These are phyloP conservation scores for Saccharomyces hybrid DNA, from an alignment of 1,139 yeast species.

Conservation along the genomic window DNA sequence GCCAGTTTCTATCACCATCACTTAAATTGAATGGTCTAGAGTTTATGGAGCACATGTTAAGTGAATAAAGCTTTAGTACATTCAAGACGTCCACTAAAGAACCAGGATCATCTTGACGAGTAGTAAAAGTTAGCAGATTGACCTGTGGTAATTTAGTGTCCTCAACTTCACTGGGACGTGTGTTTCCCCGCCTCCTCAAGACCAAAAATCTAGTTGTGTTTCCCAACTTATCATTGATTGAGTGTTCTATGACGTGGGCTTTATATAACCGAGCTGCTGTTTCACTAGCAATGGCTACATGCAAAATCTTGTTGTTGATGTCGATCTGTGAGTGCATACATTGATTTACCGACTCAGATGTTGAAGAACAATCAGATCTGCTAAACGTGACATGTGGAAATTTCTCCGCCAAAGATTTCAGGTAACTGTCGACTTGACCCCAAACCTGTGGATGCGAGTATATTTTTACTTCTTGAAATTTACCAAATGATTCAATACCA, in stretches of 20 bases:
- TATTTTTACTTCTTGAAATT: conserved; percentile 44
- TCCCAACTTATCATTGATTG: conserved; percentile 60
- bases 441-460: conserved; percentile 97
- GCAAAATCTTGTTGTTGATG: conserved; percentile 21
- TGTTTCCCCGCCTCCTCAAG: conserved; percentile 31
- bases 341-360: conserved; percentile 74
- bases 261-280: conserved; percentile 60
- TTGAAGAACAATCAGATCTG: conserved; percentile 62
- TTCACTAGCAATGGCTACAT: conserved; percentile 51
- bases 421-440: conserved; percentile 75
- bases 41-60: conserved; percentile 63
- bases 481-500: conserved; percentile 19
- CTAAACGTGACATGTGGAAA: conserved; percentile 31
- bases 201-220: conserved; percentile 84
- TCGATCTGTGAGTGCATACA: conserved; percentile 34
- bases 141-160: conserved; percentile 27
- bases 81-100: conserved; percentile 61
- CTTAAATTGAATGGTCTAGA: conserved; percentile 45
- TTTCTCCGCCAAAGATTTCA: conserved; percentile 43
- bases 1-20: conserved; percentile 44
- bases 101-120: conserved; percentile 65
- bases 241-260: conserved; percentile 46
- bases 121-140: conserved; percentile 57
- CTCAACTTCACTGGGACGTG: neutral
- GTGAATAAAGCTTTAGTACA: conserved; percentile 47